phyloP scores from a whole-genome alignment of 1,284 basidiomycete species.

The Papiliotrema flavescens region DNA sequence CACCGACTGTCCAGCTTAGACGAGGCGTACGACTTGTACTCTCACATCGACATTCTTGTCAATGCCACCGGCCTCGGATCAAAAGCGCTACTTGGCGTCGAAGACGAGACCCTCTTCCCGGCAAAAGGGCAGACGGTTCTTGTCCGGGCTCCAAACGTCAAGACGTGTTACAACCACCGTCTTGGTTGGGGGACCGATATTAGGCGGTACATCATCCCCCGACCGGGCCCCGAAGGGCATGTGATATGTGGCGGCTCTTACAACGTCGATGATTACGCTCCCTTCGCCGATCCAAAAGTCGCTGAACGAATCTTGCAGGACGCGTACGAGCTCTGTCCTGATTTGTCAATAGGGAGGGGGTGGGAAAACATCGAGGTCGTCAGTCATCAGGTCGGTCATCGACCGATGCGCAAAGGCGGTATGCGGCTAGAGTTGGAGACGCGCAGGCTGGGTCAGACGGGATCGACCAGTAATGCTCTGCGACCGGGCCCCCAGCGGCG shows the following conservation, averaged over 20 bases:
- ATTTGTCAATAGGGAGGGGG: constrained; percentile 33
- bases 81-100: constrained; percentile 69
- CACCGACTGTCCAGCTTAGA: constrained; percentile 37
- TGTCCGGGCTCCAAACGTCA: constrained; percentile 59
- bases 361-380: constrained; percentile 54
- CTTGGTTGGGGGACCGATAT: not conserved
- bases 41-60: constrained; percentile 42
- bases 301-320: constrained; percentile 47
- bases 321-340: constrained; percentile 44
- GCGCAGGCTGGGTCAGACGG: constrained; percentile 50
- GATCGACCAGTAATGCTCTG: constrained; percentile 1
- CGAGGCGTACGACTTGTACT: constrained; percentile 34
- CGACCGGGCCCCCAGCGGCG: constrained; percentile 17
- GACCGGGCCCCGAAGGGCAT: constrained; percentile 46
- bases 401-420: constrained; percentile 66
- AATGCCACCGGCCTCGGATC: constrained; percentile 58
- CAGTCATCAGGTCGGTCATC: constrained; percentile 63
- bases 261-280: constrained; percentile 35
- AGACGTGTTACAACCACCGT: not conserved
- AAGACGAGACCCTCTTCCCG: constrained; percentile 69
- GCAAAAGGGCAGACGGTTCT: constrained; percentile 82
- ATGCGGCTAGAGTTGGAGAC: constrained; percentile 64
- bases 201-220: constrained; percentile 49
- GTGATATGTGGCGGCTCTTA: constrained; percentile 45
- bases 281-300: constrained; percentile 28